Percentiles rank a stretch among this genome's conserved stretches.
Evolutionary conservation across 495 filamentous ascomycete species (phyloP).

Genomic region (Umbilicaria muhlenbergii): DNA sequence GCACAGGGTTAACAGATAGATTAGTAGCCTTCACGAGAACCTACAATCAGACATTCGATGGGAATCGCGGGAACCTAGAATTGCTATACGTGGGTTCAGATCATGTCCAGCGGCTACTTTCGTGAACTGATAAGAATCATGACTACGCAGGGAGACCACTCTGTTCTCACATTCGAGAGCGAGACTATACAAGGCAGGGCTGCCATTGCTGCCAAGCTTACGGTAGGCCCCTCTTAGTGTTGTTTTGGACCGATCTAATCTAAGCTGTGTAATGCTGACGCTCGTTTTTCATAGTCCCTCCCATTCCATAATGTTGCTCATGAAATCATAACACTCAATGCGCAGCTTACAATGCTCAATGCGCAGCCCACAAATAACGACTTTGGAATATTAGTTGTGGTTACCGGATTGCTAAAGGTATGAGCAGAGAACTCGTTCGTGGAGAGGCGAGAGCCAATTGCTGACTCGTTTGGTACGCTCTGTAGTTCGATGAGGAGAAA

Average conservation of each 20-base stretch:
- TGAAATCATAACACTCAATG: conserved; percentile 50
- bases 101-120: background rate
- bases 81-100: conserved; percentile 58
- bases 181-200: conserved; percentile 36
- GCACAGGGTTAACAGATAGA: background rate
- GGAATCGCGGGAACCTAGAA: conserved; percentile 39
- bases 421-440: conserved; percentile 8
- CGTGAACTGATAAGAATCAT: background rate
- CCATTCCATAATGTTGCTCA: conserved; percentile 72
- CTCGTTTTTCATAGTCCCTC: conserved; percentile 34
- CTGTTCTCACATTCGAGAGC: conserved; percentile 89
- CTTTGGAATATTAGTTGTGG: conserved; percentile 62
- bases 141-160: conserved; percentile 50
- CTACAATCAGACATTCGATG: conserved; percentile 83
- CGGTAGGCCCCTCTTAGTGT: conserved; percentile 30
- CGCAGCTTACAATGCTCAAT: conserved; percentile 41
- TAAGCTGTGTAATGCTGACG: conserved; percentile 4
- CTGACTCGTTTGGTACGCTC: background rate
- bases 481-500: conserved; percentile 66
- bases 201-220: conserved; percentile 61
- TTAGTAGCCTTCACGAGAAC: conserved; percentile 69
- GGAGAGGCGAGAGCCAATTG: background rate
- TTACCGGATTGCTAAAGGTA: conserved; percentile 75
- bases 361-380: conserved; percentile 19
- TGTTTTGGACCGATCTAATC: background rate